Evolutionary conservation across 495 filamentous ascomycete species (phyloP).

Genomic region (Parachaetomium inaequale): DNA sequence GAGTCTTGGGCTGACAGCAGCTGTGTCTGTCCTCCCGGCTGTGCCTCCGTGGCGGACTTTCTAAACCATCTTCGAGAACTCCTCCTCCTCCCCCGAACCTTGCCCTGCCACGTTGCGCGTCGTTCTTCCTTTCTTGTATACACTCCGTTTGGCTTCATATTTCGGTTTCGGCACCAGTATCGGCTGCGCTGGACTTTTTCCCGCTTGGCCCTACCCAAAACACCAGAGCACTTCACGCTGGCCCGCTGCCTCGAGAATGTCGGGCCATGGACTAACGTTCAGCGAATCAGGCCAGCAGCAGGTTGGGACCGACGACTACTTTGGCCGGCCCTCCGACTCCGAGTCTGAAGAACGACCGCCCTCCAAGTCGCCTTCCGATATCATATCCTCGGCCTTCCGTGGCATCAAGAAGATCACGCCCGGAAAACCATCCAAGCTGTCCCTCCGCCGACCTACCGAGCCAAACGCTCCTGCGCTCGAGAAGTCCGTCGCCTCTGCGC

Average conservation of each 20-base stretch:
- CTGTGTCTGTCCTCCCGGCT: slow-evolving; percentile 16
- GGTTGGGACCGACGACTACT: slow-evolving; percentile 22
- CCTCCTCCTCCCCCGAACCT: slow-evolving; percentile 1
- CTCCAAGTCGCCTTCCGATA: slow-evolving; percentile 38
- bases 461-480: slow-evolving; percentile 22
- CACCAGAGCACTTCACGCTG: background rate
- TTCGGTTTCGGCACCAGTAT: background rate
- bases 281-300: slow-evolving; percentile 30
- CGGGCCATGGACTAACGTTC: slow-evolving; percentile 33
- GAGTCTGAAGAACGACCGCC: slow-evolving; percentile 40
- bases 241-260: slow-evolving; percentile 24
- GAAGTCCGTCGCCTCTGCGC: slow-evolving; percentile 26
- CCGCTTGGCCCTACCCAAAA: background rate
- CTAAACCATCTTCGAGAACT: slow-evolving; percentile 8
- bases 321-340: slow-evolving; percentile 35
- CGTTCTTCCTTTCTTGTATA: background rate
- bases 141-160: too few relatives aligned
- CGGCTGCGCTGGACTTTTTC: slow-evolving; percentile 6
- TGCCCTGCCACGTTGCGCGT: slow-evolving; percentile 4
- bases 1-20: slow-evolving; percentile 17
- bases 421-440: slow-evolving; percentile 33
- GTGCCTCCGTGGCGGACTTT: slow-evolving; percentile 27
- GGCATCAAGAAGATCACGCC: slow-evolving; percentile 48
- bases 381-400: slow-evolving; percentile 49
- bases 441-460: slow-evolving; percentile 31